Percentiles rank a stretch among this genome's conserved stretches.
phyloP scores from a whole-genome alignment of 345 rosid genomes.

The Populus ilicifolia region DNA sequence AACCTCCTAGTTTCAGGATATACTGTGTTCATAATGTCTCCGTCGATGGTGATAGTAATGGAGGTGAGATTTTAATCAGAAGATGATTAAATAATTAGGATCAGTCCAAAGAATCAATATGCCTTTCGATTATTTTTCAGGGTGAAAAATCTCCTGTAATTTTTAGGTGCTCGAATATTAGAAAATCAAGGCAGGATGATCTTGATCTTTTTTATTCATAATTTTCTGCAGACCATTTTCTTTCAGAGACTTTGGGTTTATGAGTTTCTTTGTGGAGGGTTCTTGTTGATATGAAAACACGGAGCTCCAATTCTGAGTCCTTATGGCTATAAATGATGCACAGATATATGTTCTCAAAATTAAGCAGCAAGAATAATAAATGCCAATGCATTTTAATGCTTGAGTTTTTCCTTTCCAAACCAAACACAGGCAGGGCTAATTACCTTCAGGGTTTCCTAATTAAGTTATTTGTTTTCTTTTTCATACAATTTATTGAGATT shows the following conservation, averaged over 20 bases:
- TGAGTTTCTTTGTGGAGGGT: background rate
- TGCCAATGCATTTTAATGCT: background rate
- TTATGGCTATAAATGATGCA: background rate
- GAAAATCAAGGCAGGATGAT: background rate
- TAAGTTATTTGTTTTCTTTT: background rate
- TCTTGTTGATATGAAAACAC: background rate
- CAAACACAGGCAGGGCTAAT: background rate
- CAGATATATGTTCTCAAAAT: background rate
- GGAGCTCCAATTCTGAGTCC: background rate
- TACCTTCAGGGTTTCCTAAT: background rate
- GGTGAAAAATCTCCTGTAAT: background rate
- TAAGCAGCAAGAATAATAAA: background rate
- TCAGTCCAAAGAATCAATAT: background rate
- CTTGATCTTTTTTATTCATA: too few species aligned
- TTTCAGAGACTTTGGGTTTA: background rate
- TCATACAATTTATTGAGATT: background rate
- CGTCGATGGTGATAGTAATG: background rate
- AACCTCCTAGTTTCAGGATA: slow-evolving; percentile 44
- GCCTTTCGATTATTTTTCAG: background rate
- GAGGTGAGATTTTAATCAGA: background rate
- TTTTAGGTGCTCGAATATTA: background rate
- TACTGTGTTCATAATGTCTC: slow-evolving; percentile 24
- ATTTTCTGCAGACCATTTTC: background rate
- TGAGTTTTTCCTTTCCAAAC: too few species aligned
- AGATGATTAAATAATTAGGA: background rate